Evolutionary conservation across 108 stramenopile species (phyloP).

Genomic region (Schizochytrium sp.): DNA sequence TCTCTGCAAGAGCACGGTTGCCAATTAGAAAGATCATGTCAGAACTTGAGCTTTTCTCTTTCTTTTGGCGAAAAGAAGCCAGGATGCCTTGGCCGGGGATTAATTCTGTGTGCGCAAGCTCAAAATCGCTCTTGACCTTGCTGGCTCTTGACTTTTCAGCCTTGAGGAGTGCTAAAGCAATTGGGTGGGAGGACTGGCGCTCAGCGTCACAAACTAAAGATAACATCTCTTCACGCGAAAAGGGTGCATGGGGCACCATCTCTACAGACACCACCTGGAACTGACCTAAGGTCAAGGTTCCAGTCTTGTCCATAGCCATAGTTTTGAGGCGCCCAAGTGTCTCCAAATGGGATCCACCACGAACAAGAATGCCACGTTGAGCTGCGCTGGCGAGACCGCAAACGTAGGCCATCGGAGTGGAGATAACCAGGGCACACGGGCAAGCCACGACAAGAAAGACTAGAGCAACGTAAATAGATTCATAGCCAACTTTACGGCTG

Average conservation of each 20-base stretch:
- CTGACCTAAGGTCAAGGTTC: constrained; percentile 85
- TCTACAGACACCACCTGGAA: constrained; percentile 67
- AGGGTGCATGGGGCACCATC: background rate
- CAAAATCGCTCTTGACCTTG: background rate
- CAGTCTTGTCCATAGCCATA: constrained; percentile 89
- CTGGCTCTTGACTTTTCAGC: background rate
- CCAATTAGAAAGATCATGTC: background rate
- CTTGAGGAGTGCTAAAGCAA: constrained; percentile 1
- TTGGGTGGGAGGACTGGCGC: constrained; percentile 20
- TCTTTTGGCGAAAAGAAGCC: background rate
- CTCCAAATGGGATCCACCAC: constrained; percentile 86
- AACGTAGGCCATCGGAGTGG: constrained; percentile 89
- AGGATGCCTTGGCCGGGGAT: constrained; percentile 6
- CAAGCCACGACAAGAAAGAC: constrained; percentile 92
- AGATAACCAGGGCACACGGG: constrained; percentile 92
- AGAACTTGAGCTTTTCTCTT: too few relatives aligned
- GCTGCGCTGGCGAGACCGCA: constrained; percentile 88
- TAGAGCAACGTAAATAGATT: constrained; percentile 83
- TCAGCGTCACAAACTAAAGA: background rate
- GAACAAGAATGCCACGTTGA: constrained; percentile 85
- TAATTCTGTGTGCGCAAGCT: background rate
- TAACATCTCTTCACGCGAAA: background rate
- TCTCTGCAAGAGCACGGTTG: background rate
- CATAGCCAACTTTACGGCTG: constrained; percentile 74
- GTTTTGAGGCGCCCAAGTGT: constrained; percentile 80